Evolutionary conservation across 257 asterid genomes (phyloP).

Genomic region (Datura wrightii): DNA sequence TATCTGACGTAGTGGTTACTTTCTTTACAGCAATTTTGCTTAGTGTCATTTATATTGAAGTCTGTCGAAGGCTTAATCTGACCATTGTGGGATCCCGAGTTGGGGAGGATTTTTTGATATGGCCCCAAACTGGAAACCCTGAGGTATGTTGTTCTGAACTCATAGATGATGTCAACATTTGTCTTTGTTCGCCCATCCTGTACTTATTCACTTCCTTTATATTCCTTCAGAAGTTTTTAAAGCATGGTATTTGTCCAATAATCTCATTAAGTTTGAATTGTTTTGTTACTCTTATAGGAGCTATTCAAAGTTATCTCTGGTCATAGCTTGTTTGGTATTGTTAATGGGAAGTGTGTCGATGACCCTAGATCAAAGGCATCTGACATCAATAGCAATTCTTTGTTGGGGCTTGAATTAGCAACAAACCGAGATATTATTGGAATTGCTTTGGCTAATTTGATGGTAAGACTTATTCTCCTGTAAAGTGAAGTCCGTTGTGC

Average conservation of each 20-base stretch:
- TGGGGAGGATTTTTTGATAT: slow-evolving; percentile 96
- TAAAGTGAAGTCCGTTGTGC: neutral
- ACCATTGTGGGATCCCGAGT: slow-evolving; percentile 94
- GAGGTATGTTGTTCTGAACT: slow-evolving; percentile 60
- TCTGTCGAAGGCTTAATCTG: slow-evolving; percentile 87
- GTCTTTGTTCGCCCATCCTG: slow-evolving; percentile 6
- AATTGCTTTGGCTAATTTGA: slow-evolving; percentile 91
- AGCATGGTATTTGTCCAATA: neutral
- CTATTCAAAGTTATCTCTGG: slow-evolving; percentile 85
- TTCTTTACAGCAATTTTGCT: slow-evolving; percentile 79
- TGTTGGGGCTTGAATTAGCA: slow-evolving; percentile 83
- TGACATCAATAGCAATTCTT: slow-evolving; percentile 80
- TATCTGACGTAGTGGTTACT: slow-evolving; percentile 33
- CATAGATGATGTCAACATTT: neutral
- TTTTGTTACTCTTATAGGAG: slow-evolving; percentile 58
- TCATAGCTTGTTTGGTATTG: slow-evolving; percentile 77
- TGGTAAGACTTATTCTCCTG: slow-evolving; percentile 56
- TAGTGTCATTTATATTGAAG: slow-evolving; percentile 93
- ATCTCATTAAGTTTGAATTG: neutral
- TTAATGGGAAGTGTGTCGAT: slow-evolving; percentile 87
- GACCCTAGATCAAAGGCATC: slow-evolving; percentile 95
- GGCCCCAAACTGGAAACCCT: slow-evolving; percentile 94
- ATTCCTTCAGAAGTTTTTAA: slow-evolving; percentile 20
- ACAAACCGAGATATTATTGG: slow-evolving; percentile 85
- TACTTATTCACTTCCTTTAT: slow-evolving; percentile 1